Conservation (phyloP, 2,329 filamentous ascomycete species). For the Fusarium tanahbumbuense region DNA sequence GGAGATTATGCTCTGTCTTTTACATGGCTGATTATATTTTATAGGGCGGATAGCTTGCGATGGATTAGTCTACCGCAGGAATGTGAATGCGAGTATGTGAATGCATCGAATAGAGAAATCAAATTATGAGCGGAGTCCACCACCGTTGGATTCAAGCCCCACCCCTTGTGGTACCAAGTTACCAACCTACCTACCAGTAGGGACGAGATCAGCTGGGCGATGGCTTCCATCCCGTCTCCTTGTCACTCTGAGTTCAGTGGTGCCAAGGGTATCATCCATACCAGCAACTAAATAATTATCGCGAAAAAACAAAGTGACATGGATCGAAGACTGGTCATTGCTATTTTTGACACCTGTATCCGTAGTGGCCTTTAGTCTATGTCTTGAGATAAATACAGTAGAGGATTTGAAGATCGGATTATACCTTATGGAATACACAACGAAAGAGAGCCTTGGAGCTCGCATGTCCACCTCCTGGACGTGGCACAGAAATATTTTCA, state of each 20-base stretch:
- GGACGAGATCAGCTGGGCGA: slow-evolving; percentile 24
- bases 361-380: background rate
- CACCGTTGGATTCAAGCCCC: slow-evolving; percentile 14
- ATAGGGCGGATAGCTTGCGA: background rate
- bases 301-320: slow-evolving; percentile 18
- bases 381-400: background rate
- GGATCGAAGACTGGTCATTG: slow-evolving; percentile 10
- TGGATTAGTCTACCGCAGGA: background rate
- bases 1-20: background rate
- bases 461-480: background rate
- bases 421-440: background rate
- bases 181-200: background rate
- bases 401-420: background rate
- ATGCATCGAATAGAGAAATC: slow-evolving; percentile 10
- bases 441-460: background rate
- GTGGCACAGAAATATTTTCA: slow-evolving; percentile 5
- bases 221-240: background rate
- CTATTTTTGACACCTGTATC: slow-evolving; percentile 22
- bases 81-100: slow-evolving; percentile 3
- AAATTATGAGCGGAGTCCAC: slow-evolving; percentile 35
- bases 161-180: slow-evolving; percentile 22
- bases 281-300: slow-evolving; percentile 9
- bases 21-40: background rate
- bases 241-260: slow-evolving; percentile 7
- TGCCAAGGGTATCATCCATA: slow-evolving; percentile 7